Base-by-base conservation (phyloP, 129 eudicot species). In the Arctium minus region DNA sequence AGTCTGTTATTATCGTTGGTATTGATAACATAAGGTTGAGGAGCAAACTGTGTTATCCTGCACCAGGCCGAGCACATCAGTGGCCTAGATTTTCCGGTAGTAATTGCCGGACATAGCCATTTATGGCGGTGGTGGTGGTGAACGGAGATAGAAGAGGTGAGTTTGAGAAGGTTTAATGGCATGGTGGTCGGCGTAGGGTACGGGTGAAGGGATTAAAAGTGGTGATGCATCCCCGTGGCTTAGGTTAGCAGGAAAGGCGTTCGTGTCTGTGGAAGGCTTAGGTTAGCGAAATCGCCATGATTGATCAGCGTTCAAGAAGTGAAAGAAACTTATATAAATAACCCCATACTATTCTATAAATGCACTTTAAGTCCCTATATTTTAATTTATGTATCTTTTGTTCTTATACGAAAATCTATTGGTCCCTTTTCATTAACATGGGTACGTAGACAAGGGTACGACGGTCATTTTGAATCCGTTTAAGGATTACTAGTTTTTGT, bases 161-260 rank as follows among this genome's bases (percentile, higher is more conserved):
- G 78, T 82, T 86, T 86, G 81, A 86, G 71, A 83, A 86, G 89
- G 86, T 79, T 82, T 82, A 79, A 68, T 83, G 89, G 89, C 89
- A 86, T 86, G 83, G 77, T 67, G 83, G 80, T 84, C 75, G 80
- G 83, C 87, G 83, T 81, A 27, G 71, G 73, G 78, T 80, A 36
- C 81, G 78, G 53, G 30, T 32, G 73, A 75, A 36, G 65, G 32
- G 73, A 71, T 72, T 65, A 85, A 37, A 46, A 46, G 15, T 3
- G 50, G 12, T 12, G 65, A 32, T 75, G 80, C 81, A 74, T 79
- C 71, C 33, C 60, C 68, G 78, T 83, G 86, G 88, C 88, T 86
- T 81, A 86, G 48, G 88, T 64, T 86, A 81, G 83, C 88, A 77
- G 77, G 53, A 81, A 62, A 86, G 85, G 78, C 53, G 76, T 37